Percentiles rank a stretch among this genome's conserved stretches.
phyloP scores from a whole-genome alignment of 2,329 filamentous ascomycete species.

The Elsinoe necatrix region DNA sequence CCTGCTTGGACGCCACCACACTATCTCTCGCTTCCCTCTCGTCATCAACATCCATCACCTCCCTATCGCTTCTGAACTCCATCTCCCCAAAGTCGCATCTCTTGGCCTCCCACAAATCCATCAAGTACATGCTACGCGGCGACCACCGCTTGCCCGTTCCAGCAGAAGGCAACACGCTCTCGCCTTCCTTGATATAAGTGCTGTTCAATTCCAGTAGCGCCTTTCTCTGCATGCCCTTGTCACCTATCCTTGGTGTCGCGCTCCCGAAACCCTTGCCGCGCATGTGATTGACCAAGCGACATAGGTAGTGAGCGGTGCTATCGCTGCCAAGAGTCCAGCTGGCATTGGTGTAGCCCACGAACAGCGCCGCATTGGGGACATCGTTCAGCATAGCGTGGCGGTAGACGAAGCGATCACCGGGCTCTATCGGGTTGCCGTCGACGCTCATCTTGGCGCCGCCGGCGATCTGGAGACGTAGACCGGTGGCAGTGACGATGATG shows the following conservation, averaged over 20 bases:
- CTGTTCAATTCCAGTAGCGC: conserved; percentile 40
- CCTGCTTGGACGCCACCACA: background rate
- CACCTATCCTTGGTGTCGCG: conserved; percentile 39
- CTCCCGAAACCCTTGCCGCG: conserved; percentile 33
- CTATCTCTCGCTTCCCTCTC: conserved; percentile 8
- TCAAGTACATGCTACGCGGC: conserved; percentile 37
- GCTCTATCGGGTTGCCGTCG: conserved; percentile 41
- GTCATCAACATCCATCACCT: conserved; percentile 2
- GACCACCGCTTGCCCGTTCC: conserved; percentile 39
- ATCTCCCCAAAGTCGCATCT: conserved; percentile 11
- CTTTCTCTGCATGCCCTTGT: conserved; percentile 32
- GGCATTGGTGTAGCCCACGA: conserved; percentile 53
- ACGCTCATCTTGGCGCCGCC: conserved; percentile 45
- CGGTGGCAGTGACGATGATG: conserved; percentile 58
- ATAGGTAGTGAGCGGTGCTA: conserved; percentile 41
- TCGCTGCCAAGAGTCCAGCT: conserved; percentile 58
- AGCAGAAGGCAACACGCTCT: conserved; percentile 39
- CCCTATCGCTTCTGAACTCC: conserved; percentile 7
- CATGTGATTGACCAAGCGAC: conserved; percentile 47
- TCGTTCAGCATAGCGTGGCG: conserved; percentile 53
- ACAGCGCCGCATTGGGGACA: conserved; percentile 51
- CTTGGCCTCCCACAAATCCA: conserved; percentile 37
- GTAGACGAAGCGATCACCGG: conserved; percentile 50
- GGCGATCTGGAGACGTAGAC: conserved; percentile 48
- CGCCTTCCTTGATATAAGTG: conserved; percentile 44